These are phyloP conservation scores for Alternaria viburni DNA, from an alignment of 2,329 filamentous ascomycete genomes.

Conservation along the genomic window DNA sequence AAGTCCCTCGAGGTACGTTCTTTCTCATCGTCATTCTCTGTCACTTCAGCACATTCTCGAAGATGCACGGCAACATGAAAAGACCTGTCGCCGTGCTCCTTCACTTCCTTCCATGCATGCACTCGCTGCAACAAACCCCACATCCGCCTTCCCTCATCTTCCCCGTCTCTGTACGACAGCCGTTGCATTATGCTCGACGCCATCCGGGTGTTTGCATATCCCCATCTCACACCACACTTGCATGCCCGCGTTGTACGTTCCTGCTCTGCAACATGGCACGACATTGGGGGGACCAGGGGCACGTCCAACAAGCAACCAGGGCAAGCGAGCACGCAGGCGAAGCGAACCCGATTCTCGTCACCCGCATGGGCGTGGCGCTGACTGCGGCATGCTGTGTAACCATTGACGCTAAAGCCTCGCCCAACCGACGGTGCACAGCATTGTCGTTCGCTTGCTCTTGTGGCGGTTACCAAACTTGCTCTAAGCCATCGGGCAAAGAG, in stretches of 20 bases:
- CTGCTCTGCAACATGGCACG: conserved; percentile 25
- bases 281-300: conserved; percentile 2
- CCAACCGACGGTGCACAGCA: conserved; percentile 13
- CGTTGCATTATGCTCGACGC: conserved; percentile 36
- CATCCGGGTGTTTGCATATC: conserved; percentile 23
- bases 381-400: conserved; percentile 33
- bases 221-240: not conserved
- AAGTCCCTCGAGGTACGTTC: conserved; percentile 87
- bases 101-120: not conserved
- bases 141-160: not conserved
- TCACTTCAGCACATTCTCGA: not conserved
- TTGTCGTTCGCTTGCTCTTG: conserved; percentile 19
- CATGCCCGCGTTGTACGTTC: not conserved
- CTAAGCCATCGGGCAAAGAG: not conserved
- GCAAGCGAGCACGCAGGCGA: conserved; percentile 20
- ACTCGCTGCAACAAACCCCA: not conserved
- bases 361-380: conserved; percentile 28
- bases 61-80: not conserved
- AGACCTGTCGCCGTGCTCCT: not conserved
- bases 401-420: conserved; percentile 16
- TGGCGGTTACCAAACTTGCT: conserved; percentile 1
- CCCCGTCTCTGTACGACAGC: conserved; percentile 34
- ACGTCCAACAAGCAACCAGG: conserved; percentile 10
- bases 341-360: conserved; percentile 14
- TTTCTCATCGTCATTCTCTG: conserved; percentile 2